These are phyloP conservation scores for Phytopythium vexans DNA, from an alignment of 352 stramenopile species.

Conservation along the genomic window DNA sequence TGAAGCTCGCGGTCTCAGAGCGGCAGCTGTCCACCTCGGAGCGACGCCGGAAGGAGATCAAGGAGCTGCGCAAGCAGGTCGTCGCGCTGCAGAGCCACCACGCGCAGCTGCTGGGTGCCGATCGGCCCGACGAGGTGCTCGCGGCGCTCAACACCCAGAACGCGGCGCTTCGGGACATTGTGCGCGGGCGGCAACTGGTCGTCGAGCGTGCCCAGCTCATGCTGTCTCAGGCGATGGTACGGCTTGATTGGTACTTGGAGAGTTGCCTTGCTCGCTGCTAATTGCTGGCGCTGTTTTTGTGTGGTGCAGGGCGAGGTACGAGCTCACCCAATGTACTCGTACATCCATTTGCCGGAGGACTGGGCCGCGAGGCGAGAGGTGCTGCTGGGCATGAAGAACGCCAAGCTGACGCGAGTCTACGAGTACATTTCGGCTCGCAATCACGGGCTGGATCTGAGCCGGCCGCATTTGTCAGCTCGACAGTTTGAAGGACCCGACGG, in stretches of 20 bases:
- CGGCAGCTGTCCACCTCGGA: no score
- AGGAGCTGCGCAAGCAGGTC: slow-evolving; percentile 1
- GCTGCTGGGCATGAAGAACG: slow-evolving; percentile 19
- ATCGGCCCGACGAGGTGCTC: neutral
- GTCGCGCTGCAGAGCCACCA: neutral
- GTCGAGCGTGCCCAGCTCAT: slow-evolving; percentile 3
- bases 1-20: no score
- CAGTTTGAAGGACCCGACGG: slow-evolving; percentile 19
- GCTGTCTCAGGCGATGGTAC: neutral
- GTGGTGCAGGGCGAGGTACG: slow-evolving; percentile 9
- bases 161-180: slow-evolving; percentile 1
- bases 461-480: slow-evolving; percentile 23
- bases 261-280: neutral
- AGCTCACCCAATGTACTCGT: slow-evolving; percentile 15
- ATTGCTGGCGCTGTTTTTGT: no score
- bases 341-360: slow-evolving; percentile 24
- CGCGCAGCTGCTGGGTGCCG: neutral
- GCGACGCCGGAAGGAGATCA: neutral
- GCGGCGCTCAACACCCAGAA: neutral
- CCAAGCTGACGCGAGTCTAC: slow-evolving; percentile 8
- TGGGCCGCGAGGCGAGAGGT: slow-evolving; percentile 26
- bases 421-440: slow-evolving; percentile 22
- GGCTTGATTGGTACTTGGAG: no score
- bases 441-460: slow-evolving; percentile 11
- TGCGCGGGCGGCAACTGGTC: neutral